phyloP scores from a whole-genome alignment of 2,329 filamentous ascomycete genomes.

The Orbilia ellipsospora region DNA sequence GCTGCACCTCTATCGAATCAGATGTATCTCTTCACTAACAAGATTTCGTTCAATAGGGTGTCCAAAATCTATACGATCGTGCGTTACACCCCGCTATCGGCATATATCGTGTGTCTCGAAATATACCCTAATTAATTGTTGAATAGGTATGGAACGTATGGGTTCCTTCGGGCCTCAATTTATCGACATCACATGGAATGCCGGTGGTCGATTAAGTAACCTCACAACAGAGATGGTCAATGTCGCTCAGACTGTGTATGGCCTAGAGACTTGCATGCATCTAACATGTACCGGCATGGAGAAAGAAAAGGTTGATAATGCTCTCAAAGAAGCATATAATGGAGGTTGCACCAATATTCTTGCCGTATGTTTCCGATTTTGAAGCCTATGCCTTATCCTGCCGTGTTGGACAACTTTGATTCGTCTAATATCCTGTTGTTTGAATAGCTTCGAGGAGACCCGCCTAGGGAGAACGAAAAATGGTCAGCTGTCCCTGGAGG shows the following conservation, averaged over 20 bases:
- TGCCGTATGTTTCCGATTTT: constrained; percentile 64
- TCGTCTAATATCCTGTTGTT: constrained; percentile 6
- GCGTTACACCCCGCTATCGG: constrained; percentile 39
- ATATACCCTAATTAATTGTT: constrained; percentile 22
- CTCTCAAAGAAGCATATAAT: constrained; percentile 87
- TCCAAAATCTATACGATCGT: constrained; percentile 98
- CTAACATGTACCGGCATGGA: constrained; percentile 99
- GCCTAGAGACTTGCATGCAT: constrained; percentile 98
- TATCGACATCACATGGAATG: constrained; percentile 98
- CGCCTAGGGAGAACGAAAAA: constrained; percentile 89
- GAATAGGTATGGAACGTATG: constrained; percentile 88
- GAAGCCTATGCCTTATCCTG: not conserved
- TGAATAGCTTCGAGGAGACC: constrained; percentile 79
- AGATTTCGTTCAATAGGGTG: constrained; percentile 68
- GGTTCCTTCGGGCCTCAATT: constrained; percentile 92
- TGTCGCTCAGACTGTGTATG: constrained; percentile 93
- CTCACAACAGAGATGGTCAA: constrained; percentile 98
- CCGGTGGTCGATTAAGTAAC: constrained; percentile 88
- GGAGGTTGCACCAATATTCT: constrained; percentile 97
- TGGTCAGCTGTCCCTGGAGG: constrained; percentile 89
- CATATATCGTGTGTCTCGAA: not conserved
- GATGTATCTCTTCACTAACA: constrained; percentile 54
- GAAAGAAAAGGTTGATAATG: constrained; percentile 87
- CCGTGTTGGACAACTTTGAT: too few relatives aligned
- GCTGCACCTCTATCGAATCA: constrained; percentile 5